These are phyloP conservation scores for cucumber (Cucumis sativus) DNA, from an alignment of 306 rosid species.

Conservation along the genomic window Cucumber_9930_V3 NC_026660.2:10587001-10587500, in stretches of 20 bases:
- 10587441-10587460: not conserved
- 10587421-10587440: not conserved
- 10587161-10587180: constrained; percentile 60
- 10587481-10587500: not conserved
- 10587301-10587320: not conserved
- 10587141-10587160: constrained; percentile 59
- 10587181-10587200: constrained; percentile 91
- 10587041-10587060: constrained; percentile 84
- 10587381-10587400: not conserved
- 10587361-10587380: not conserved
- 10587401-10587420: not conserved
- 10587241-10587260: not conserved
- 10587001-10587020: constrained; percentile 88
- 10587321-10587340: not conserved
- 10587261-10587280: constrained; percentile 1
- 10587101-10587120: constrained; percentile 83
- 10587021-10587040: constrained; percentile 85
- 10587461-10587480: not conserved
- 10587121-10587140: constrained; percentile 72
- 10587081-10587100: constrained; percentile 79
- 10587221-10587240: not conserved
- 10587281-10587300: not conserved
- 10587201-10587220: not conserved
- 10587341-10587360: not conserved
- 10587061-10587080: constrained; percentile 89